phyloP scores from a whole-genome alignment of 345 rosid genomes.

The Pistacia atlantica region DNA sequence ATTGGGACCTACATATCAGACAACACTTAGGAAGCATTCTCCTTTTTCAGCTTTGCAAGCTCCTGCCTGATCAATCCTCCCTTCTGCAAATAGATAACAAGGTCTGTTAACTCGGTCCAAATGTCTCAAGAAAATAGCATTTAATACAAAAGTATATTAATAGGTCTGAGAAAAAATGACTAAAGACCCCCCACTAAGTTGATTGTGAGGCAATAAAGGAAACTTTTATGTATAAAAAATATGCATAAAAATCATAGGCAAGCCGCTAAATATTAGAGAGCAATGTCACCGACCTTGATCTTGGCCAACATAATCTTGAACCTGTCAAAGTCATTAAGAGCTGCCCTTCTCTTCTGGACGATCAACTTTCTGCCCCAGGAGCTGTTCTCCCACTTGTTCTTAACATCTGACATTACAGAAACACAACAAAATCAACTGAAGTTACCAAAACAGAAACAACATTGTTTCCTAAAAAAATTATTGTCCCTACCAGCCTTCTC shows the following conservation, averaged over 20 bases:
- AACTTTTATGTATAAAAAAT: background rate
- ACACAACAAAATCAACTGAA: background rate
- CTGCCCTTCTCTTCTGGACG: constrained; percentile 76
- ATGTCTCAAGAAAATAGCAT: background rate
- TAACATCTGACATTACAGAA: constrained; percentile 55
- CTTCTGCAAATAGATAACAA: constrained; percentile 37
- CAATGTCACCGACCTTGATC: constrained; percentile 64
- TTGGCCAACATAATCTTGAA: constrained; percentile 89
- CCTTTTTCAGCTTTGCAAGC: constrained; percentile 63
- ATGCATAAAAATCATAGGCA: background rate
- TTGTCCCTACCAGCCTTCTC: constrained; percentile 66
- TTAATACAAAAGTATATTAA: background rate
- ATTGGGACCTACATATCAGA: constrained; percentile 14
- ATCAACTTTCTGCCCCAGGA: constrained; percentile 87
- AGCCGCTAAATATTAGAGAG: background rate
- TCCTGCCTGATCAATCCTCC: constrained; percentile 64
- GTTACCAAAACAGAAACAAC: background rate
- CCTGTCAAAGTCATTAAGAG: constrained; percentile 79
- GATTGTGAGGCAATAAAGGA: background rate
- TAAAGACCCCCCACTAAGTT: background rate
- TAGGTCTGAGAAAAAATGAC: background rate
- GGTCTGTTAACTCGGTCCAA: background rate
- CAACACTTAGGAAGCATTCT: constrained; percentile 26
- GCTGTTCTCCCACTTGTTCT: constrained; percentile 85
- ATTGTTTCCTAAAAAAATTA: constrained; percentile 2